Evolutionary conservation across 139 green algal genomes (phyloP), one percentile per base, ranked within the genome.

Genomic region (Chlorella ohadii): DNA sequence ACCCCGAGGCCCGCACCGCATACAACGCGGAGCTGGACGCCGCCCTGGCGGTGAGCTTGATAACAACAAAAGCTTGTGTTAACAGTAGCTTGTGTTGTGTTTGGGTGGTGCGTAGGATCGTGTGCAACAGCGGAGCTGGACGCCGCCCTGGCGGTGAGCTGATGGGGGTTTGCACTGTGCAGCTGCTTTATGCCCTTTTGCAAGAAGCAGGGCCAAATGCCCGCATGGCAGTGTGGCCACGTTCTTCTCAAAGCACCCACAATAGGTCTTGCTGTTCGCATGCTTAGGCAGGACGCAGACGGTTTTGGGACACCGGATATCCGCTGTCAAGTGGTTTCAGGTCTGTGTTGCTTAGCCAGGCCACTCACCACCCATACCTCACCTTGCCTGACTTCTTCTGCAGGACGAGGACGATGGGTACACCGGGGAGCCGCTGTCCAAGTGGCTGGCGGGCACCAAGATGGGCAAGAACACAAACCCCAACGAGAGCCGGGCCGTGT

Each of bases 1-100:
- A 97, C 41, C 73, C 79, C 0, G 81, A 91, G 11, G 38, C 84
- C 13, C 81, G 93, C 25, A 20, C 36, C 23, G 88, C 47, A 1
- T 98, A 97, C 84, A 94, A 97, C 47, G 57, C 79, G 16, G 82
- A 89, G 76, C 86, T 96, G 59, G 92, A 96, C 81, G 77, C 87
- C 36, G 87, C 87, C 3, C 64, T 84, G 39, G 25, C 33, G 51
- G 51, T 59, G 51, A 59, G 51, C 22, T 6, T 55, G 44, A 6
- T 6, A 11, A 6, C 6, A 11, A 16, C 7, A 6, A 55, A 16
- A 6, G 11, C 7, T 55, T 6, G 6, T 55, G 44, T 55, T 6
- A 55, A 11, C 11, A 11, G 7, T 55, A 11, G 44, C 11, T 55
- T 55, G 7, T 16, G 11, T 55, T 55, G 44, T 11, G 44, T 55